Evolutionary conservation across 106 monocot genomes (phyloP).

Genomic region (Allium cepa): DNA sequence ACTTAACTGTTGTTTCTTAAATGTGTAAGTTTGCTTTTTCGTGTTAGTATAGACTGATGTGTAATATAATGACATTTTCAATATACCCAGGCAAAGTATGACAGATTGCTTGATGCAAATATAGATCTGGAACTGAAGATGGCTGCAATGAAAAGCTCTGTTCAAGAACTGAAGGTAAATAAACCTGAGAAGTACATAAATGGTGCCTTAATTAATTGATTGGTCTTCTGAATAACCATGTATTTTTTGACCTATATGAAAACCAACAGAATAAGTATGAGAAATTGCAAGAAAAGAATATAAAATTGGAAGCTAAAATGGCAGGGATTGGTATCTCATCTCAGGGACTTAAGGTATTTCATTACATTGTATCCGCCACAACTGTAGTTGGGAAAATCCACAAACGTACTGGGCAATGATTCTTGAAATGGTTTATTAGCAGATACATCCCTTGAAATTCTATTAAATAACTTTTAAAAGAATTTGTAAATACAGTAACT

Average conservation of each 20-base stretch:
- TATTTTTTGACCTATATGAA: not conserved
- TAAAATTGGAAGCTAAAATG: conserved; percentile 2
- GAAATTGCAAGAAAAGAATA: conserved; percentile 2
- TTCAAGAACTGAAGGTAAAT: conserved; percentile 5
- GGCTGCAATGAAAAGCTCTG: conserved; percentile 3
- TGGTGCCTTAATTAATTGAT: not conserved
- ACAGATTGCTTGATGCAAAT: conserved; percentile 3
- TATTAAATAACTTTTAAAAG: too few relatives aligned
- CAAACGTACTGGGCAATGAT: too few relatives aligned
- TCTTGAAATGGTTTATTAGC: too few relatives aligned
- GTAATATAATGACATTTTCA: too few relatives aligned
- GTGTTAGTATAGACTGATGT: not conserved
- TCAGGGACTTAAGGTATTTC: conserved; percentile 8
- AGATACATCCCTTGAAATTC: too few relatives aligned
- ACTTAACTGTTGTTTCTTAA: too few relatives aligned
- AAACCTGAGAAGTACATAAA: not conserved
- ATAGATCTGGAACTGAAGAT: conserved; percentile 1
- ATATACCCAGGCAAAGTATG: conserved; percentile 2
- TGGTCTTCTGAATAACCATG: not conserved
- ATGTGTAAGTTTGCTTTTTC: not conserved
- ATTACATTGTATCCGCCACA: not conserved
- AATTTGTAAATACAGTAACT: too few relatives aligned
- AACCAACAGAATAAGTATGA: conserved; percentile 3
- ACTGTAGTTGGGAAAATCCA: too few relatives aligned
- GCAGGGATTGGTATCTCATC: conserved; percentile 4